Evolutionary conservation across 805 yeast species (phyloP).

Genomic region (Sungouiozyma ichnusensis): DNA sequence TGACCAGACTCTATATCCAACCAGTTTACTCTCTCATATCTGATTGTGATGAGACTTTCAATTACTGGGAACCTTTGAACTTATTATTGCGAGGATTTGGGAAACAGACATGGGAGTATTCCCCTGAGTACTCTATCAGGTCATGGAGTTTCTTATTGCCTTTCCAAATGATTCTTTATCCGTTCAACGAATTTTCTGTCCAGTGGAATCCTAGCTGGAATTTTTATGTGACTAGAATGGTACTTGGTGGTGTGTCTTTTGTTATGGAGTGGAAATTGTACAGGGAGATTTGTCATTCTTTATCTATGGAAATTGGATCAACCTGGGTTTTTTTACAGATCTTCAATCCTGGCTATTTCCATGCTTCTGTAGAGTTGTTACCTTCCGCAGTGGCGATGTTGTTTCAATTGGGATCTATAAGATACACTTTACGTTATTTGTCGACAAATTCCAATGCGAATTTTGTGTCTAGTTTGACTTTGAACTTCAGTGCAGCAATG

Average conservation of each 20-base stretch:
- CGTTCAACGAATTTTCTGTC: slow-evolving; percentile 17
- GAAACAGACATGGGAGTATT: slow-evolving; percentile 93
- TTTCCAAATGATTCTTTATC: slow-evolving; percentile 19
- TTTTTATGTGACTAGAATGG: slow-evolving; percentile 19
- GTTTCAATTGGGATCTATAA: slow-evolving; percentile 27
- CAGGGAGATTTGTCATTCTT: slow-evolving; percentile 14
- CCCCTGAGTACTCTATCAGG: slow-evolving; percentile 79
- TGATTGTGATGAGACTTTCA: slow-evolving; percentile 88
- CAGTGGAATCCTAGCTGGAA: slow-evolving; percentile 19
- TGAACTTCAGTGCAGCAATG: slow-evolving; percentile 50
- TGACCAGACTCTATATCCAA: slow-evolving; percentile 28
- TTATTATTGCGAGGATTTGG: slow-evolving; percentile 71
- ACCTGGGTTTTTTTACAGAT: slow-evolving; percentile 56
- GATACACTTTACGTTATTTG: slow-evolving; percentile 20
- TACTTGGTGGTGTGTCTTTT: slow-evolving; percentile 20
- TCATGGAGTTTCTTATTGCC: slow-evolving; percentile 71
- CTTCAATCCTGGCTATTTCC: slow-evolving; percentile 74
- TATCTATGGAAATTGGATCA: slow-evolving; percentile 32
- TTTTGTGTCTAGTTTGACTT: slow-evolving; percentile 21
- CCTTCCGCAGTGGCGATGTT: slow-evolving; percentile 74
- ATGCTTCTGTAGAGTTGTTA: slow-evolving; percentile 74
- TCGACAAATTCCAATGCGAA: slow-evolving; percentile 14
- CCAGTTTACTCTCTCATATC: slow-evolving; percentile 53
- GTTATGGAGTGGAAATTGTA: slow-evolving; percentile 36
- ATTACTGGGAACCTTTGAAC: slow-evolving; percentile 92